phyloP scores from a whole-genome alignment of 441 rosid genomes.

The Pelargonium citronellum region DNA sequence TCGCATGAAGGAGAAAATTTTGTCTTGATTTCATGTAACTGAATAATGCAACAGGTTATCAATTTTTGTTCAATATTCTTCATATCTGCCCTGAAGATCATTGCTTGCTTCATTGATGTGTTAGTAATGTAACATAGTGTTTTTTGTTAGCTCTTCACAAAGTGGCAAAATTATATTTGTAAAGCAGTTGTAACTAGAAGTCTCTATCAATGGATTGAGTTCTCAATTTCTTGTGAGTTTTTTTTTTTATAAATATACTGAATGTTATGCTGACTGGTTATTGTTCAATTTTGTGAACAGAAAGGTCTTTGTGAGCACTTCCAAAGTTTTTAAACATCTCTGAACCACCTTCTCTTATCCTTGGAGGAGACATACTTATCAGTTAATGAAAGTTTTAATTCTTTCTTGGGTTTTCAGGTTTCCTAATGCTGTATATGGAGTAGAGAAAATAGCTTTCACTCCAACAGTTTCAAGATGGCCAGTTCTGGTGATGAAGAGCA shows the following conservation, averaged over 20 bases:
- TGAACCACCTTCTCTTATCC: too few species aligned
- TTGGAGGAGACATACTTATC: too few species aligned
- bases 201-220: slow-evolving; percentile 2
- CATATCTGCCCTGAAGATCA: not conserved
- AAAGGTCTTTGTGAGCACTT: too few species aligned
- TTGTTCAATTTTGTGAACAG: too few species aligned
- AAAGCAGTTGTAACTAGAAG: not conserved
- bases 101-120: not conserved
- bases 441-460: too few species aligned
- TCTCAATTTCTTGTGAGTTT: not conserved
- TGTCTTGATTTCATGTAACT: slow-evolving; percentile 23
- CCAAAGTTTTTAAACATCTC: too few species aligned
- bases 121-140: not conserved
- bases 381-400: too few species aligned
- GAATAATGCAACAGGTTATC: not conserved
- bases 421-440: too few species aligned
- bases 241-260: not conserved
- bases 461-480: too few species aligned
- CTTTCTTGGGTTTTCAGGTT: too few species aligned
- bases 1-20: slow-evolving; percentile 68
- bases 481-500: too few species aligned
- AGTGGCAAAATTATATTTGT: not conserved
- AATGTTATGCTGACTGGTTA: not conserved
- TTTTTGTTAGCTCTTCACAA: not conserved
- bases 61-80: not conserved